Conservation (phyloP, 257 asterid species). For the Nicotiana tomentosiformis region DNA sequence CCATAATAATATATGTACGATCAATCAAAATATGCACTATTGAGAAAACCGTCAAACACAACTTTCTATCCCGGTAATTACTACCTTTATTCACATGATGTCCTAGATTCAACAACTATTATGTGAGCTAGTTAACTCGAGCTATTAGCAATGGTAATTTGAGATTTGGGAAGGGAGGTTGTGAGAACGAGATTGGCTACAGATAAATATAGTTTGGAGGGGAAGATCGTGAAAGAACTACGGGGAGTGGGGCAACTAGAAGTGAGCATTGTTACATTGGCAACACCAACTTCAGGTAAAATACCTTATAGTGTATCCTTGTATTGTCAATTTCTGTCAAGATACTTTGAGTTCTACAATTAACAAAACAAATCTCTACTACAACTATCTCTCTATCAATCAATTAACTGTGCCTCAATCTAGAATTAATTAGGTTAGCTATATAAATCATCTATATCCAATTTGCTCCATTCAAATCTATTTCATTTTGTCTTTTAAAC, state of each 20-base stretch:
- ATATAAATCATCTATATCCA: too few relatives aligned
- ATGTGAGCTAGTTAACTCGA: background rate
- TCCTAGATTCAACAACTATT: background rate
- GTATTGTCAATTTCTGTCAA: background rate
- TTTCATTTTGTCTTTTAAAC: background rate
- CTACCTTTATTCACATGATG: background rate
- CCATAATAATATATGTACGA: too few relatives aligned
- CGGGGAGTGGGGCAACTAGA: background rate
- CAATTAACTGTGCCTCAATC: background rate
- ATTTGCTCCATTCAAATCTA: background rate
- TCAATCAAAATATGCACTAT: background rate
- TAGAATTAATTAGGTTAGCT: background rate
- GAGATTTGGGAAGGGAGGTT: background rate
- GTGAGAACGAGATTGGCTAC: background rate
- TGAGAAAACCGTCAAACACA: background rate
- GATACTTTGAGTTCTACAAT: background rate
- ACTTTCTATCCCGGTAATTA: too few relatives aligned
- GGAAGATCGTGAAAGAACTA: background rate
- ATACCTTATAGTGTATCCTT: background rate
- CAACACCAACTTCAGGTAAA: background rate
- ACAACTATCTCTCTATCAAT: background rate
- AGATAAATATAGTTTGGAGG: background rate
- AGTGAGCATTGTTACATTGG: background rate
- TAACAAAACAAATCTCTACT: background rate
- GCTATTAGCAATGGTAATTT: background rate